Base-by-base conservation (phyloP, 1,284 basidiomycete genomes). In the Gomphus bonarii region DNA sequence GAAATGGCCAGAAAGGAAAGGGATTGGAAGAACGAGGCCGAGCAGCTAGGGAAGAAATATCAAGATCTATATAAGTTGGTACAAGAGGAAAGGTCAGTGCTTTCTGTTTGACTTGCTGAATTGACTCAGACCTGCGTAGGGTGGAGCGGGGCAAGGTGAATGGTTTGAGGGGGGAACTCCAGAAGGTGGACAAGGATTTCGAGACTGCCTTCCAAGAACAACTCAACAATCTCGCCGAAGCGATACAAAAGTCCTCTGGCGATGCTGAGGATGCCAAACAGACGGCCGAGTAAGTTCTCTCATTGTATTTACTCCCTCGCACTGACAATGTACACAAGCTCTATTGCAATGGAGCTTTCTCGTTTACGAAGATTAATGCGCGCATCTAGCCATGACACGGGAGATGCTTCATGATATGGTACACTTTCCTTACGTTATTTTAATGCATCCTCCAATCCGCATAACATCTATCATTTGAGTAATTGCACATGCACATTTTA, bases 1-100 rank as follows among this genome's bases (percentile, higher is more conserved):
- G 87, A 91, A 65, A 85, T 89, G 80, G 71, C 70, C 55, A 79
- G 76, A 65, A 73, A 84, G 55, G 87, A 90, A 65, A 82, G 85
- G 59, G 78, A 75, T 64, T 73, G 80, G 65, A 77, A 76, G 62
- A 72, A 69, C 44, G 88, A 90, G 66, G 80, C 77, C 6, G 83
- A 86, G 66, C 72, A 73, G 43, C 66, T 82, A 60, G 80, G 79
- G 53, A 76, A 77, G 68, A 87, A 85, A 73, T 88, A 88, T 64
- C 68, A 70, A 58, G 57, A 56, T 10, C 25, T 64, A 47, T 18
- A 48, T 42, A 69, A 72, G 61, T 68, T 88, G 47, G 67, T 82
- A 12, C 78, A 82, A 63, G 80, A 88, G 67, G 72, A 83, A 54
- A 73, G 78, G 67, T 71, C 14, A 40, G 40, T 49, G 7, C 42